Evolutionary conservation across 2,329 filamentous ascomycete species (phyloP).

Genomic region (Neonectria hederae): DNA sequence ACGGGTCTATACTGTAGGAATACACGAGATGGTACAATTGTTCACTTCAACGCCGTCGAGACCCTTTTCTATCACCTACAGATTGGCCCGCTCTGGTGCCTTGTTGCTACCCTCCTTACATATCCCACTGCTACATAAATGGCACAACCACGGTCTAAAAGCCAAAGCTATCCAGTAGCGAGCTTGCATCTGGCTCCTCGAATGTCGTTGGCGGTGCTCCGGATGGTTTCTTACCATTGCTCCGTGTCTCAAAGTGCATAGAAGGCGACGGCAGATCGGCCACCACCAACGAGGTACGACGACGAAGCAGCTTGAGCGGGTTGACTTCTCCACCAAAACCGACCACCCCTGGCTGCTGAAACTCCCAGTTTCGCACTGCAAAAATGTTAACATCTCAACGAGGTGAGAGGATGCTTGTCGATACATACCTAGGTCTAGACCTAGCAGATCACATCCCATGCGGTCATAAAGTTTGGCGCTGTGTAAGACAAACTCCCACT

Average conservation of each 20-base stretch:
- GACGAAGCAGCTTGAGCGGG: constrained; percentile 72
- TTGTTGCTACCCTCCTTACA: neutral
- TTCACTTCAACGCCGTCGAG: neutral
- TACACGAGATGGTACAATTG: constrained; percentile 13
- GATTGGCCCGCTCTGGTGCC: neutral
- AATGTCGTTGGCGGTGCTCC: constrained; percentile 80
- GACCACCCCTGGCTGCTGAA: constrained; percentile 62
- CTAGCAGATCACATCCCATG: constrained; percentile 93
- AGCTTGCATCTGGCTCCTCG: constrained; percentile 90
- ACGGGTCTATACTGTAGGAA: neutral
- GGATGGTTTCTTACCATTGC: constrained; percentile 48
- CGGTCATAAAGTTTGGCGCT: constrained; percentile 85
- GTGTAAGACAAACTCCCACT: constrained; percentile 90
- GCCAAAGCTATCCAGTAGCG: constrained; percentile 91
- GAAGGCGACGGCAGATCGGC: constrained; percentile 70
- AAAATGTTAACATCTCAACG: constrained; percentile 26
- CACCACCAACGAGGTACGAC: constrained; percentile 81
- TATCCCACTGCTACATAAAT: neutral
- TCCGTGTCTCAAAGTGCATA: constrained; percentile 54
- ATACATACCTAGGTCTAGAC: constrained; percentile 77
- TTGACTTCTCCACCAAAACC: constrained; percentile 63
- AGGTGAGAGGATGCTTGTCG: constrained; percentile 21
- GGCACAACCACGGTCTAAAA: constrained; percentile 63
- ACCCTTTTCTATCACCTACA: neutral
- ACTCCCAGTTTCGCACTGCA: constrained; percentile 82